phyloP scores from a whole-genome alignment of 192 early-diverging fungal species.

The Glomus cerebriforme region DNA sequence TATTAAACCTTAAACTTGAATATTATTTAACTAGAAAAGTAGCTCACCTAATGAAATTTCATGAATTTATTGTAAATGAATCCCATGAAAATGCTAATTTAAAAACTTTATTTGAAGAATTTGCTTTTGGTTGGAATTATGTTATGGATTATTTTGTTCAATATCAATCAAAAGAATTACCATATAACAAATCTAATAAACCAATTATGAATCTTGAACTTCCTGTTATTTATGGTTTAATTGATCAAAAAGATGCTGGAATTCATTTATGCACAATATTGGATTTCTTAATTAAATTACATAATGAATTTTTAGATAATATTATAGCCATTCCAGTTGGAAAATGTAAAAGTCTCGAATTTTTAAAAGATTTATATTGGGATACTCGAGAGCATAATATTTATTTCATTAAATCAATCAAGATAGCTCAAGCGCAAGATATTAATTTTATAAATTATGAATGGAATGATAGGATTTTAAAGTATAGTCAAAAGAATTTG shows the following conservation, averaged over 20 bases:
- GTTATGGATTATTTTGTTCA: not conserved
- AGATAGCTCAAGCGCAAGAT: not conserved
- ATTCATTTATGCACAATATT: not conserved
- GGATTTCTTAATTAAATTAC: not conserved
- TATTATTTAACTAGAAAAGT: constrained; percentile 20
- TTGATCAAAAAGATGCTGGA: not conserved
- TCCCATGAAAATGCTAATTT: not conserved
- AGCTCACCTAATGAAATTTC: not conserved
- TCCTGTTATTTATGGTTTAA: not conserved
- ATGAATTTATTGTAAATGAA: not conserved
- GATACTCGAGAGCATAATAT: not conserved
- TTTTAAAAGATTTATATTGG: not conserved
- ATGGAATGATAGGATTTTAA: not conserved
- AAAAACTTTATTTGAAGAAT: not conserved
- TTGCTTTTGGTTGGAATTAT: not conserved
- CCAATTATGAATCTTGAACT: not conserved
- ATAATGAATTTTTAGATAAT: not conserved
- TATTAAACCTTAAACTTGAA: not conserved
- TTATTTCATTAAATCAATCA: not conserved
- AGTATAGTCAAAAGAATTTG: not conserved
- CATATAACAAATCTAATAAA: not conserved
- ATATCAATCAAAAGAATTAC: not conserved
- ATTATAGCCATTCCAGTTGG: not conserved
- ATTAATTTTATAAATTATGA: not conserved
- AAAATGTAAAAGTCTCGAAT: not conserved